Conservation (phyloP, 2,329 filamentous ascomycete species). For the Fusarium sp. region DNA sequence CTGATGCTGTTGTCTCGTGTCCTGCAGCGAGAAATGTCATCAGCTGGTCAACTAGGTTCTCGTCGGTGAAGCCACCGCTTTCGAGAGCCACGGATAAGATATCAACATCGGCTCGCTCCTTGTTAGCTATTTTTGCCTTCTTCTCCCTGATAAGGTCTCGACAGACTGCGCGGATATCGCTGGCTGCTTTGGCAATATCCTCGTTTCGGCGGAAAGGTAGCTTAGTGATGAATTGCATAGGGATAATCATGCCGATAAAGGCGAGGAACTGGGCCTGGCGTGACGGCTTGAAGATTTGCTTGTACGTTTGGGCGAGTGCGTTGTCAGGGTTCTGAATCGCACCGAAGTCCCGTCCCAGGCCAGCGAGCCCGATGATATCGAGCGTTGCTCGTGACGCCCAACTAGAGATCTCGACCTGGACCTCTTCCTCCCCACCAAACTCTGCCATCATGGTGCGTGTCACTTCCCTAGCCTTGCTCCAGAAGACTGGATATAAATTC, state of each 20-base stretch:
- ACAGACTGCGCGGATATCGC: slow-evolving; percentile 73
- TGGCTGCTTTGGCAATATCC: slow-evolving; percentile 67
- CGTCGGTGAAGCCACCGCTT: slow-evolving; percentile 79
- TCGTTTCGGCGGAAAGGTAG: slow-evolving; percentile 79
- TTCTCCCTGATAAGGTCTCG: slow-evolving; percentile 77
- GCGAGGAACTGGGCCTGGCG: slow-evolving; percentile 65
- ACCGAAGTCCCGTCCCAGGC: slow-evolving; percentile 77
- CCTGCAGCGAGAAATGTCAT: slow-evolving; percentile 90
- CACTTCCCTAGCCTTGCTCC: slow-evolving; percentile 78
- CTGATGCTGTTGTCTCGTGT: slow-evolving; percentile 81
- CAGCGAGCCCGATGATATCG: slow-evolving; percentile 80
- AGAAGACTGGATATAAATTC: slow-evolving; percentile 85
- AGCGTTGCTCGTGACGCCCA: slow-evolving; percentile 78
- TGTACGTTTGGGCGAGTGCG: slow-evolving; percentile 68
- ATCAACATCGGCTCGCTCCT: slow-evolving; percentile 68
- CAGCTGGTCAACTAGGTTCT: slow-evolving; percentile 85
- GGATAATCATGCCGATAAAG: slow-evolving; percentile 71
- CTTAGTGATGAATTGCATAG: slow-evolving; percentile 66
- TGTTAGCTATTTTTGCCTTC: slow-evolving; percentile 62
- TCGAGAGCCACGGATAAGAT: slow-evolving; percentile 84
- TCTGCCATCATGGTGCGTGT: slow-evolving; percentile 67
- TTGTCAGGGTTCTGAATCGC: slow-evolving; percentile 71
- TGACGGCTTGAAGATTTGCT: slow-evolving; percentile 64
- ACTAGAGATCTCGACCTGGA: slow-evolving; percentile 65
- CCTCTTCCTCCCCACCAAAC: slow-evolving; percentile 47